A percentile compares a stretch with the other conserved stretches of the same genome.
Evolutionary conservation across 1,284 basidiomycete species (phyloP).

Genomic region (Trichosporon coremiiforme): DNA sequence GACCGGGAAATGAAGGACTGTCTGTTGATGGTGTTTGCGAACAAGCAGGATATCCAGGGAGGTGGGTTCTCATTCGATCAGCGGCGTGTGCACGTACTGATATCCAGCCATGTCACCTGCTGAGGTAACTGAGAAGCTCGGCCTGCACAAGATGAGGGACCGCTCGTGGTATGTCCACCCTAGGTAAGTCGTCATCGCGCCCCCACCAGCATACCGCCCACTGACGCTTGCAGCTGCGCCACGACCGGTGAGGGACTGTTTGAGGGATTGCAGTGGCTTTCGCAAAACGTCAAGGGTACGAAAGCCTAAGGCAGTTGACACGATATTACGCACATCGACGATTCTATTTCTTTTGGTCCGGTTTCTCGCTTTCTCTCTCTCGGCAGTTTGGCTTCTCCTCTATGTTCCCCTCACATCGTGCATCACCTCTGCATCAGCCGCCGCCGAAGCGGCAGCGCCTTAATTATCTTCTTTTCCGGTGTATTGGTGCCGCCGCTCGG

Average conservation of each 20-base stretch:
- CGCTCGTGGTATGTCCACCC: constrained; percentile 99
- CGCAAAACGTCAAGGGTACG: constrained; percentile 83
- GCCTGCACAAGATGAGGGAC: constrained; percentile 92
- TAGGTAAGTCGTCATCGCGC: constrained; percentile 63
- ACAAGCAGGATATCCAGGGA: constrained; percentile 98
- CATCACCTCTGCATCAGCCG: constrained; percentile 17
- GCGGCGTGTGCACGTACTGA: constrained; percentile 14
- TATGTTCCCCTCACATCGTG: constrained; percentile 10
- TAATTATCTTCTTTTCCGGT: constrained; percentile 13
- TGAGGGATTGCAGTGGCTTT: constrained; percentile 93
- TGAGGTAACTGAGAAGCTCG: constrained; percentile 96
- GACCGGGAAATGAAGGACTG: constrained; percentile 99
- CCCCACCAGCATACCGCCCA: not conserved
- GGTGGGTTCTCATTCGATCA: constrained; percentile 62
- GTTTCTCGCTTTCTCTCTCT: constrained; percentile 19
- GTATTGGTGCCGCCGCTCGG: constrained; percentile 1
- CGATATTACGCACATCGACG: constrained; percentile 18
- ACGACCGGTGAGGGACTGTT: constrained; percentile 93
- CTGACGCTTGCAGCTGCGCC: constrained; percentile 68
- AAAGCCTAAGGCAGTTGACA: constrained; percentile 35
- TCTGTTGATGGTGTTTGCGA: constrained; percentile 94
- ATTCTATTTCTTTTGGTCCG: constrained; percentile 13
- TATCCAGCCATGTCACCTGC: constrained; percentile 91
- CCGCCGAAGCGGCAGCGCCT: constrained; percentile 8
- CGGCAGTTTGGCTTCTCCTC: constrained; percentile 14